Base-by-base conservation (phyloP, 2,329 filamentous ascomycete species). In the Leptographium lundbergii region DNA sequence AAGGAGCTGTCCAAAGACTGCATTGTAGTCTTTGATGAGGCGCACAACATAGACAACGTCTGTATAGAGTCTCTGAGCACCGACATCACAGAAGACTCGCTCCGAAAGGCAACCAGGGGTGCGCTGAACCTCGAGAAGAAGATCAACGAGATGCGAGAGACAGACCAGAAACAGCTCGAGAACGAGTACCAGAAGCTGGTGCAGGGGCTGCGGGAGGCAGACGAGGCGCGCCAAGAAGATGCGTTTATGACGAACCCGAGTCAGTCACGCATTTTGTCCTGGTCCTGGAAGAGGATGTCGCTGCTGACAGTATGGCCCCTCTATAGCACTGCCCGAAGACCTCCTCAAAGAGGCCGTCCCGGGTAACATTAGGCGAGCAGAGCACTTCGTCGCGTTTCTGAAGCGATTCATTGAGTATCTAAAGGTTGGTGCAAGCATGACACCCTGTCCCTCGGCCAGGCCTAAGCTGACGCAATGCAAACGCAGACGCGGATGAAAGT, bases 31-130 rank as follows among this genome's bases (percentile, higher is more conserved):
- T 99, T 99, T 64, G 94, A 99, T 68, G 94, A 99, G 72, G 94
- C 94, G 17, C 94, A 99, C 75, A 99, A 99, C 69, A 99, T 99
- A 66, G 94, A 99, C 78, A 99, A 99, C 69, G 94, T 99, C 61
- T 99, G 95, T 70, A 99, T 99, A 65, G 94, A 99, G 69, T 92
- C 94, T 2, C 76, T 97, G 14, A 99, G 94, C 68, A 97, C 96
- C 50, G 94, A 99, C 67, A 82, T 99, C 60, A 97, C 92, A 0
- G 91, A 99, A 69, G 94, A 97, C 65, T 96, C 92, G 0, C 72
- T 99, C 57, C 84, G 91, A 25, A 95, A 90, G 73, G 94, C 94
- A 24, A 91, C 91, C 1, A 81, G 91, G 64, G 94, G 94, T 6
- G 95, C 92, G 14, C 87, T 87, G 64, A 97, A 95, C 65, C 77